phyloP scores from a whole-genome alignment of 768 basidiomycete genomes.

The Leccinum rimulosum region DNA sequence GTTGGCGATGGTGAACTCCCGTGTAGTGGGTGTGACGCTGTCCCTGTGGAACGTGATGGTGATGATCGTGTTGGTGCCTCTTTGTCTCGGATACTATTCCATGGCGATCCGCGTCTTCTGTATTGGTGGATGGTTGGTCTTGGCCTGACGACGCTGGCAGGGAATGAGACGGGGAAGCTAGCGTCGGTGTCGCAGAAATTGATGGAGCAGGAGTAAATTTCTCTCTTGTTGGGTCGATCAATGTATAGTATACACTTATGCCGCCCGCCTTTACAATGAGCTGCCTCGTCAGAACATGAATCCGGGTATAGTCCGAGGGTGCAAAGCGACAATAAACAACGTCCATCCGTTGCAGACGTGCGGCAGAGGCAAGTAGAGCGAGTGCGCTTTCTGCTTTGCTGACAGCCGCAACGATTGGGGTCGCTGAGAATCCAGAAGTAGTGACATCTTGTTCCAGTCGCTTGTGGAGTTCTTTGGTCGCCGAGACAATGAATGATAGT shows the following conservation, averaged over 20 bases:
- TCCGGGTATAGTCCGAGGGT: conserved; percentile 50
- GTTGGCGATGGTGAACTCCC: conserved; percentile 5
- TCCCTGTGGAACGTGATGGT: background rate
- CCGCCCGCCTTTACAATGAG: conserved; percentile 61
- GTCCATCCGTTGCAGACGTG: conserved; percentile 55
- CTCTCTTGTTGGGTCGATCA: conserved; percentile 64
- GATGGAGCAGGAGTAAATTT: conserved; percentile 51
- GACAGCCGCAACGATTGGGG: conserved; percentile 34
- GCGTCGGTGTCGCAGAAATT: conserved; percentile 33
- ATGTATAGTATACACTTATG: conserved; percentile 55
- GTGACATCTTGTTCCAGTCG: conserved; percentile 44
- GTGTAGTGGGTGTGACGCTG: conserved; percentile 1
- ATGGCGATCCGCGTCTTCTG: background rate
- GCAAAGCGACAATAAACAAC: conserved; percentile 59
- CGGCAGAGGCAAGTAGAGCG: conserved; percentile 48
- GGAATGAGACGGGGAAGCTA: conserved; percentile 31
- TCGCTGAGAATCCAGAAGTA: conserved; percentile 31
- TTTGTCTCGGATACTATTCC: background rate
- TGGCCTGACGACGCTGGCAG: conserved; percentile 32
- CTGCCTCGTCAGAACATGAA: conserved; percentile 50
- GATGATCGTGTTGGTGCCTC: background rate
- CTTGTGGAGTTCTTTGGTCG: conserved; percentile 45
- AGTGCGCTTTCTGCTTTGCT: conserved; percentile 47
- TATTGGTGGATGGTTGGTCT: background rate
- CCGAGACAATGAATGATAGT: conserved; percentile 45